Evolutionary conservation across 2,329 filamentous ascomycete species (phyloP).

Genomic region (Arthrobotrys pseudoclavata): DNA sequence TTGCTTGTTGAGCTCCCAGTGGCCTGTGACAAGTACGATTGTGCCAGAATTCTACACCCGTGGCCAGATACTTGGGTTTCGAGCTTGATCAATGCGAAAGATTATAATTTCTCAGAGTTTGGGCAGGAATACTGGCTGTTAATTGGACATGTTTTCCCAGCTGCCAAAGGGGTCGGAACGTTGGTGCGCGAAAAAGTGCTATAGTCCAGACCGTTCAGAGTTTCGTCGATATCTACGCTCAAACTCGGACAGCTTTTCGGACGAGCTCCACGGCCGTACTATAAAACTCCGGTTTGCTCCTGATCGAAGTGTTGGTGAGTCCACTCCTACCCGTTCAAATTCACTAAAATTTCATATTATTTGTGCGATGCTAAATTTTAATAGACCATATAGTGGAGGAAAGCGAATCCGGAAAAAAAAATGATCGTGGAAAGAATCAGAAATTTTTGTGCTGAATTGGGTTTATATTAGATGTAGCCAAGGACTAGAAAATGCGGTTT

Average conservation of each 20-base stretch:
- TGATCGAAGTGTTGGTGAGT: neutral
- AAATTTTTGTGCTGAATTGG: neutral
- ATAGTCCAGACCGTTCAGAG: neutral
- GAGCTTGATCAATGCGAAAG: neutral
- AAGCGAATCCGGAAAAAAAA: neutral
- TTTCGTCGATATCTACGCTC: neutral
- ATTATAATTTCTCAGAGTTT: neutral
- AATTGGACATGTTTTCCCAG: neutral
- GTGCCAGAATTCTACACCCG: neutral
- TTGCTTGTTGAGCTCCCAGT: slow-evolving; percentile 15
- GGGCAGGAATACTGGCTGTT: slow-evolving; percentile 28
- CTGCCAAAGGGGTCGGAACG: neutral
- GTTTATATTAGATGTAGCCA: neutral
- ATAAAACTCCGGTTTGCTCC: neutral
- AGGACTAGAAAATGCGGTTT: too few relatives aligned
- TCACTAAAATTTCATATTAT: neutral
- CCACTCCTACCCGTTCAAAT: too few relatives aligned
- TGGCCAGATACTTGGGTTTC: slow-evolving; percentile 24
- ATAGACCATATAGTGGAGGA: neutral
- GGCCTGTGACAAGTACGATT: slow-evolving; percentile 33
- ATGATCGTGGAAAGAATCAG: neutral
- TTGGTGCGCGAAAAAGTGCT: neutral
- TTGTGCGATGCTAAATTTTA: neutral
- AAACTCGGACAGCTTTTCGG: too few relatives aligned
- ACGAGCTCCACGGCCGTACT: neutral